Conservation (phyloP, 768 basidiomycete genomes). For the Lentinula detonsa region DNA sequence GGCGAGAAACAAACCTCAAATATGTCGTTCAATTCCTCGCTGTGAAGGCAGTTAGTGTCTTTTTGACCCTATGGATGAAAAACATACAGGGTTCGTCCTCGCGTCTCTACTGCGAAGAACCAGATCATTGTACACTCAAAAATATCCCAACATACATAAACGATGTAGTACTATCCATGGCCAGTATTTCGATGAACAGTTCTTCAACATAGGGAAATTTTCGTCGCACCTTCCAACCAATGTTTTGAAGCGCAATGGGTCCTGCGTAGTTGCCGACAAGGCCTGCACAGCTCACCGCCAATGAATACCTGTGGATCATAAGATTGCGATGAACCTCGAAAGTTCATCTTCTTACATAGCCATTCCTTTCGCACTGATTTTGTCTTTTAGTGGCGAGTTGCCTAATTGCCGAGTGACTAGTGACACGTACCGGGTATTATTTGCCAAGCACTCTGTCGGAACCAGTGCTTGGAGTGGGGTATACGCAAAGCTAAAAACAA, state of each 20-base stretch:
- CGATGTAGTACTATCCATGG: slow-evolving; percentile 11
- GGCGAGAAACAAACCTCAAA: slow-evolving; percentile 9
- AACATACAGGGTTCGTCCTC: slow-evolving; percentile 16
- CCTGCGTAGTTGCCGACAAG: slow-evolving; percentile 49
- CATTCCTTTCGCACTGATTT: slow-evolving; percentile 52
- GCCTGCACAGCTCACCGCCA: slow-evolving; percentile 36
- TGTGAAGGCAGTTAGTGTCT: neutral
- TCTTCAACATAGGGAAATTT: neutral
- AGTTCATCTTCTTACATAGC: slow-evolving; percentile 33
- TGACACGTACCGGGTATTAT: slow-evolving; percentile 36
- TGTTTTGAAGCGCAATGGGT: slow-evolving; percentile 33
- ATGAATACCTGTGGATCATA: slow-evolving; percentile 25
- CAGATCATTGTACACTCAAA: slow-evolving; percentile 16
- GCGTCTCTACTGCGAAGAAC: slow-evolving; percentile 17
- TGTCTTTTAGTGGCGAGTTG: neutral
- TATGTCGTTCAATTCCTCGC: slow-evolving; percentile 18
- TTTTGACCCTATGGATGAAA: neutral
- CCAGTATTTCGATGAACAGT: no score
- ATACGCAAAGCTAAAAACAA: slow-evolving; percentile 49
- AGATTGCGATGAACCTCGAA: slow-evolving; percentile 1
- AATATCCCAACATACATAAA: slow-evolving; percentile 18
- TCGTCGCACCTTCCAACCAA: slow-evolving; percentile 22
- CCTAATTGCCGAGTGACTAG: no score
- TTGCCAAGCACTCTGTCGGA: slow-evolving; percentile 49
- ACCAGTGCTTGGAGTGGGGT: slow-evolving; percentile 55